Conservation (phyloP, 352 stramenopile species). For the Blastocystis sp. region DNA sequence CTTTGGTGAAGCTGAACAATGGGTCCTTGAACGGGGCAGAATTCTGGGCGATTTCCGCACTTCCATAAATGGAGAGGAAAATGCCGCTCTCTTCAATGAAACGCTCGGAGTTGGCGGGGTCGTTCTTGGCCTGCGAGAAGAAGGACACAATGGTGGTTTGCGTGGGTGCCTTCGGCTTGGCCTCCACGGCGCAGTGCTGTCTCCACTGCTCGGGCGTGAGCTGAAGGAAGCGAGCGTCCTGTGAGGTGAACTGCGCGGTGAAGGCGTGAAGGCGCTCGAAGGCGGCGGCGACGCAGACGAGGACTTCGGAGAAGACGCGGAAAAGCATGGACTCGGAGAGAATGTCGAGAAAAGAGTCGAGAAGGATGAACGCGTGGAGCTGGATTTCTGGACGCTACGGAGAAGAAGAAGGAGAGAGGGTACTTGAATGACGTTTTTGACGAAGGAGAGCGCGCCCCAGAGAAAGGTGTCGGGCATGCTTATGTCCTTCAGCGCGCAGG, state of each 20-base stretch:
- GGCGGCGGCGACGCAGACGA: slow-evolving; percentile 39
- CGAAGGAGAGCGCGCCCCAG: slow-evolving; percentile 22
- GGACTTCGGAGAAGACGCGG: slow-evolving; percentile 10
- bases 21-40: no score
- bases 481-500: not conserved
- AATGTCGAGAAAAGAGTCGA: slow-evolving; percentile 32
- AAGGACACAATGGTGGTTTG: not conserved
- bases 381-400: slow-evolving; percentile 4
- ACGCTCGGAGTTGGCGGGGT: no score
- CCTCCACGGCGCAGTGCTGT: no score
- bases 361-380: slow-evolving; percentile 12
- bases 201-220: no score
- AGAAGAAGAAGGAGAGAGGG: not conserved
- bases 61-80: no score
- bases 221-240: no score
- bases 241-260: no score
- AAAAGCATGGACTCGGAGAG: slow-evolving; percentile 17
- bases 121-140: slow-evolving; percentile 13
- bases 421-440: slow-evolving; percentile 43
- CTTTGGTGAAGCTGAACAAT: no score
- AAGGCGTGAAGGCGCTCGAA: slow-evolving; percentile 3
- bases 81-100: no score
- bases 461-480: slow-evolving; percentile 42
- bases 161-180: no score
- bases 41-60: no score